These are phyloP conservation scores for Didymella arachidicola DNA, from an alignment of 2,329 filamentous ascomycete genomes.

Conservation along the genomic window DNA sequence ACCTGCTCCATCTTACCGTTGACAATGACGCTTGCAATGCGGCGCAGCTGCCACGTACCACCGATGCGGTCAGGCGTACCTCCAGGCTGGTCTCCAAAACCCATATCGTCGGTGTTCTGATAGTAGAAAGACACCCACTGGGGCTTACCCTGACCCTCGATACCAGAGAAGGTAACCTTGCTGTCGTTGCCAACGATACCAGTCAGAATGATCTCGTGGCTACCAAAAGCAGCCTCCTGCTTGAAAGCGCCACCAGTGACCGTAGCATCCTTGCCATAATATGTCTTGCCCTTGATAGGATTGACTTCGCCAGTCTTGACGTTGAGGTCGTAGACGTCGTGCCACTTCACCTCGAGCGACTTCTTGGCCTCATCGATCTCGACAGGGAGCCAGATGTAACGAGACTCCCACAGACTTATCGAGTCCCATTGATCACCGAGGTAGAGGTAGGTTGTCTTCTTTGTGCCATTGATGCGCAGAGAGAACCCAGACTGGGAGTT, in stretches of 20 bases:
- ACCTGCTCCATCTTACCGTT: slow-evolving; percentile 61
- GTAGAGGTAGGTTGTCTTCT: slow-evolving; percentile 61
- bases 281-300: slow-evolving; percentile 58
- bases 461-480: slow-evolving; percentile 58
- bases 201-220: slow-evolving; percentile 57
- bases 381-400: slow-evolving; percentile 66
- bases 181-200: slow-evolving; percentile 65
- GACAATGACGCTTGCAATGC: slow-evolving; percentile 67
- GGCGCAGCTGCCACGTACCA: slow-evolving; percentile 66
- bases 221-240: slow-evolving; percentile 64
- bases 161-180: slow-evolving; percentile 60
- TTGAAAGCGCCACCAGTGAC: slow-evolving; percentile 60
- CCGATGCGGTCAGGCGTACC: slow-evolving; percentile 67
- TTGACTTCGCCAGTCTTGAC: slow-evolving; percentile 61
- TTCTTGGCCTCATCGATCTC: slow-evolving; percentile 62
- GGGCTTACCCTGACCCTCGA: slow-evolving; percentile 60
- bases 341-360: slow-evolving; percentile 60
- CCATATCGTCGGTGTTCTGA: slow-evolving; percentile 68
- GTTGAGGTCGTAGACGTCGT: slow-evolving; percentile 65
- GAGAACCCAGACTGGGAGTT: slow-evolving; percentile 63
- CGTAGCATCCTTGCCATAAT: slow-evolving; percentile 57
- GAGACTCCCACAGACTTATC: slow-evolving; percentile 64
- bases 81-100: slow-evolving; percentile 62
- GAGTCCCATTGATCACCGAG: slow-evolving; percentile 64
- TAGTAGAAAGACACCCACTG: slow-evolving; percentile 68